phyloP scores from a whole-genome alignment of 441 rosid species.

The Euphorbia neoarborescens region DNA sequence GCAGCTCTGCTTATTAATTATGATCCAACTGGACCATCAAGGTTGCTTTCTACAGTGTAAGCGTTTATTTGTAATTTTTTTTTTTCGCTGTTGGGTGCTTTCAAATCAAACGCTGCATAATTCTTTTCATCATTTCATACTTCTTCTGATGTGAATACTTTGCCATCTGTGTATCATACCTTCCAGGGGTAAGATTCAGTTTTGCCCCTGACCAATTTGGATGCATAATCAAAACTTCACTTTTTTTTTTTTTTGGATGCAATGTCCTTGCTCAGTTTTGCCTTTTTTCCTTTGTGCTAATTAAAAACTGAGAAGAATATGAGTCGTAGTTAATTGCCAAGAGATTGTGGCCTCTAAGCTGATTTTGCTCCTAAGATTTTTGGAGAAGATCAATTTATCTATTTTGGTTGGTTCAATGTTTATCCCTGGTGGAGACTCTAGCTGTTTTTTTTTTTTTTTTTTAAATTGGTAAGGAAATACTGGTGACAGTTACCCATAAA shows the following conservation, averaged over 20 bases:
- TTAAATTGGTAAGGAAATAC: too few species aligned
- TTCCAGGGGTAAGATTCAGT: not conserved
- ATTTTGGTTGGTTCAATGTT: not conserved
- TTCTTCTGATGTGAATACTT: too few species aligned
- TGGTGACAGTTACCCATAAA: too few species aligned
- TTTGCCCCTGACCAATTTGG: too few species aligned
- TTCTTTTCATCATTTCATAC: not conserved
- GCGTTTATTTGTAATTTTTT: slow-evolving; percentile 8
- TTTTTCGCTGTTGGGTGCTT: not conserved
- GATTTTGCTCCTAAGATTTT: not conserved
- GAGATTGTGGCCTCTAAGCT: not conserved
- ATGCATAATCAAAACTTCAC: not conserved
- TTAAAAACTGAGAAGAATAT: not conserved
- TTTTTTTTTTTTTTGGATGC: not conserved
- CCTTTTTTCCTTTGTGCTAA: too few species aligned
- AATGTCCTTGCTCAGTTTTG: not conserved
- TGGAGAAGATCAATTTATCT: not conserved
- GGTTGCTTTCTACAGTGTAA: slow-evolving; percentile 73
- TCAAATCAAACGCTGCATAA: not conserved
- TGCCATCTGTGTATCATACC: not conserved
- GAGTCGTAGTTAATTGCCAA: not conserved
- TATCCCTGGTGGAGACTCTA: too few species aligned
- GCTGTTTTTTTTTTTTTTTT: too few species aligned
- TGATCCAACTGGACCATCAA: slow-evolving; percentile 68
- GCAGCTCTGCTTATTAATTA: slow-evolving; percentile 64